Percentiles rank a stretch among this genome's conserved stretches.
phyloP scores from a whole-genome alignment of 2,329 filamentous ascomycete genomes.

The Trichoderma sp. region DNA sequence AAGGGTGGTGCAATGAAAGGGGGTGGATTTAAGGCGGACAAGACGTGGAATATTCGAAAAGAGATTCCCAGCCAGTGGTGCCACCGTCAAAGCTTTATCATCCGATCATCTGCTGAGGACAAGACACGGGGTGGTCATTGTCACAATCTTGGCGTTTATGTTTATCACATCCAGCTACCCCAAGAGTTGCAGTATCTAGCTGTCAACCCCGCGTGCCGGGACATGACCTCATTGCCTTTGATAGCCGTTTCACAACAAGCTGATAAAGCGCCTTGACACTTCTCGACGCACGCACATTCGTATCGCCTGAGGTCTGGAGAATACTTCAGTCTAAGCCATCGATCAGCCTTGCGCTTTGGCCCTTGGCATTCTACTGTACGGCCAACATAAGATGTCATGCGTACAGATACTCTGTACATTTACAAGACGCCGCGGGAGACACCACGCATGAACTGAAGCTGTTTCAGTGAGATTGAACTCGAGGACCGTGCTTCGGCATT shows the following conservation, averaged over 20 bases:
- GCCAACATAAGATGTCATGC: not conserved
- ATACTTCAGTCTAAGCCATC: not conserved
- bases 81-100: conserved; percentile 1
- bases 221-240: not conserved
- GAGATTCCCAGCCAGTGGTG: not conserved
- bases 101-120: conserved; percentile 20
- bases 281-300: not conserved
- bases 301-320: not conserved
- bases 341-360: not conserved
- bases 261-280: not conserved
- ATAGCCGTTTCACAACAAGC: not conserved
- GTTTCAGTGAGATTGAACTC: conserved; percentile 7
- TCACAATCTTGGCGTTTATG: conserved; percentile 17
- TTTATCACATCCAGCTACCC: not conserved
- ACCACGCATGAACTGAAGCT: conserved; percentile 4
- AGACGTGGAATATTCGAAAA: not conserved
- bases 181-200: not conserved
- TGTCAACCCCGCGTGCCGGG: not conserved
- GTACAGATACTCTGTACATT: not conserved
- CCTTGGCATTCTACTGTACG: not conserved
- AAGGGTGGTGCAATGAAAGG: not conserved
- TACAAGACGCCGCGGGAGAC: not conserved
- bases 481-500: not conserved
- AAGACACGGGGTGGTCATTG: not conserved
- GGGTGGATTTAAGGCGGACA: not conserved